These are phyloP conservation scores for Crucibulum laeve DNA, from an alignment of 768 basidiomycete genomes.

Conservation along the genomic window DNA sequence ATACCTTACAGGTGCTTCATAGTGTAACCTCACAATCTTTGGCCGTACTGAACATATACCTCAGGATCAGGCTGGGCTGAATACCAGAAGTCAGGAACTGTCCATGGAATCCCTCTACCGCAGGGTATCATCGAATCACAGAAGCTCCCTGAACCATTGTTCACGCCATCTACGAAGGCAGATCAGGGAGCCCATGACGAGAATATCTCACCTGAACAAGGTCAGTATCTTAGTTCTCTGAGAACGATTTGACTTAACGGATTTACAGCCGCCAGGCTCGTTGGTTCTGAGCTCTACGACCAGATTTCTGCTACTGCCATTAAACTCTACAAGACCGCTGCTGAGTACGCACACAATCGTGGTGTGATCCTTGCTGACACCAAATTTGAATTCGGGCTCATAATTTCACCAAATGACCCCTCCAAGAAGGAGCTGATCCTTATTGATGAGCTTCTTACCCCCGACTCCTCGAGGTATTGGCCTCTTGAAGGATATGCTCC, in stretches of 20 bases:
- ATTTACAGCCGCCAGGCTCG: constrained; percentile 51
- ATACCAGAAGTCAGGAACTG: constrained; percentile 82
- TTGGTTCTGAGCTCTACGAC: constrained; percentile 62
- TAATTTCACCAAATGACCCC: constrained; percentile 29
- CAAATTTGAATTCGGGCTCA: constrained; percentile 96
- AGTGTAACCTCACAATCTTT: neutral
- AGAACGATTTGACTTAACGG: constrained; percentile 4
- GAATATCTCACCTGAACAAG: constrained; percentile 84
- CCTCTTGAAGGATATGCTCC: constrained; percentile 67
- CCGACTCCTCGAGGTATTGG: constrained; percentile 98
- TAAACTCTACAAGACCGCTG: constrained; percentile 68
- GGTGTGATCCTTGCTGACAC: constrained; percentile 97
- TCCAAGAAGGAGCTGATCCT: constrained; percentile 60
- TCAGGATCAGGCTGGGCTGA: constrained; percentile 95
- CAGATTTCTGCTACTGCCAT: constrained; percentile 59
- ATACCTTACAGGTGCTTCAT: constrained; percentile 79
- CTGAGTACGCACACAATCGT: constrained; percentile 62
- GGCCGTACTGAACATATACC: neutral
- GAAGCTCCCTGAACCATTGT: constrained; percentile 76
- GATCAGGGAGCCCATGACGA: constrained; percentile 93
- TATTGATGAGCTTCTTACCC: constrained; percentile 95
- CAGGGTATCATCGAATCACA: constrained; percentile 80
- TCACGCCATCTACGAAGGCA: constrained; percentile 97
- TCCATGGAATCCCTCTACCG: constrained; percentile 81
- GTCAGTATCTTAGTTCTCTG: constrained; percentile 27